A percentile compares a stretch with the other conserved stretches of the same genome.
Conservation (phyloP, 176 grass and related monocot species). For the Musa schizocarpa region DNA sequence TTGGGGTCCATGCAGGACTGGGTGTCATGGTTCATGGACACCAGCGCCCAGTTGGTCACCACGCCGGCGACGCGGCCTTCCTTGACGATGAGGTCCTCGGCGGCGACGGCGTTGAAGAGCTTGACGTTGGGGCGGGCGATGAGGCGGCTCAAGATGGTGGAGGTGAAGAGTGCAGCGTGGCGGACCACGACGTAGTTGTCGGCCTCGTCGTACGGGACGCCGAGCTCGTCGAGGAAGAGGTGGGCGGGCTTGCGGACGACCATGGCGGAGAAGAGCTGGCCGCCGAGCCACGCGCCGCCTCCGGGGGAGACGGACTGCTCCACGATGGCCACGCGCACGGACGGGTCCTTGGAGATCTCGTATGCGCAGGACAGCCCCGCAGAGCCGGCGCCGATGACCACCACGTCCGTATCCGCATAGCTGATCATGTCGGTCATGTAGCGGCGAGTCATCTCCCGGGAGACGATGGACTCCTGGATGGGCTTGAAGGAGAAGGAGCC, state of each 20-base stretch:
- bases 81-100: conserved; percentile 90
- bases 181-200: conserved; percentile 80
- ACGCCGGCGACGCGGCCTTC: conserved; percentile 58
- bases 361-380: conserved; percentile 89
- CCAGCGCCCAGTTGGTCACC: conserved; percentile 93
- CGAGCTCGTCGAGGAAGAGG: conserved; percentile 79
- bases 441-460: conserved; percentile 79
- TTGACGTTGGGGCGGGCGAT: conserved; percentile 87
- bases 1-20: conserved; percentile 99
- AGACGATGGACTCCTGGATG: conserved; percentile 81
- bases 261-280: conserved; percentile 97
- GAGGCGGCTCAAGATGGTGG: conserved; percentile 75
- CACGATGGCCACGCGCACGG: conserved; percentile 54
- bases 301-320: conserved; percentile 97
- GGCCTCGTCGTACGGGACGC: conserved; percentile 66
- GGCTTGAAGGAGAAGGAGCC: conserved; percentile 55
- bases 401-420: conserved; percentile 84
- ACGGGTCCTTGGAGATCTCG: conserved; percentile 88
- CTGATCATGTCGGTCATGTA: conserved; percentile 99
- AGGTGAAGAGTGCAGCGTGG: conserved; percentile 92
- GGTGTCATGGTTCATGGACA: conserved; percentile 94
- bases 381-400: conserved; percentile 78
- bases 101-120: conserved; percentile 91
- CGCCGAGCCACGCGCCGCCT: conserved; percentile 91
- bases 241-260: conserved; percentile 89